Percentiles rank a stretch among this genome's conserved stretches.
Conservation (phyloP, 2,329 filamentous ascomycete species). For the Venturia carpophila region DNA sequence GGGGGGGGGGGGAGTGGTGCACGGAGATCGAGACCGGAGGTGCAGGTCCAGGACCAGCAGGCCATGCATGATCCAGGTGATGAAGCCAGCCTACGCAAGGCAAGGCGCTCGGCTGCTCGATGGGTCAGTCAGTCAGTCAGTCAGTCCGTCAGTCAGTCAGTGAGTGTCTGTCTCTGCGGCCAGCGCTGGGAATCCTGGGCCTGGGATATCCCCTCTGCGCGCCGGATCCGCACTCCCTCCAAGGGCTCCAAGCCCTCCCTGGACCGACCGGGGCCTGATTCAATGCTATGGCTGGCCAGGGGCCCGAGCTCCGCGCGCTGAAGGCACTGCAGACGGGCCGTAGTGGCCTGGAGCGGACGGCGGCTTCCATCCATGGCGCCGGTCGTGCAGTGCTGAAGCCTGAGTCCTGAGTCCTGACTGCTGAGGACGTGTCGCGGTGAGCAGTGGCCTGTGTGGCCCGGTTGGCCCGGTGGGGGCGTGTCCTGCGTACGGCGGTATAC, state of each 20-base stretch:
- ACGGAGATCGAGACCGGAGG: constrained; percentile 18
- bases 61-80: constrained; percentile 14
- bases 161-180: constrained; percentile 9
- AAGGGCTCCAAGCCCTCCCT: constrained; percentile 5
- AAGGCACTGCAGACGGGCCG: constrained; percentile 1
- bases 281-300: constrained; percentile 4
- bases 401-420: neutral
- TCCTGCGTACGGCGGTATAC: neutral
- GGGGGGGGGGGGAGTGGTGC: constrained; percentile 7
- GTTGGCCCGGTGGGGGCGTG: no score
- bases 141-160: no score
- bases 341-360: constrained; percentile 9
- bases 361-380: constrained; percentile 7
- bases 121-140: no score
- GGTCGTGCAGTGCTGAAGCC: neutral
- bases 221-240: constrained; percentile 6
- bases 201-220: neutral
- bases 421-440: neutral
- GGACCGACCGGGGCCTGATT: neutral
- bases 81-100: constrained; percentile 7
- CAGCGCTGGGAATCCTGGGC: no score
- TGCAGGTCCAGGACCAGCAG: constrained; percentile 12
- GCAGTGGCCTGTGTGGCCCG: no score
- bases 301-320: neutral
- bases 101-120: constrained; percentile 14